phyloP scores from a whole-genome alignment of 495 filamentous ascomycete species.

The Tuber aestivum region DNA sequence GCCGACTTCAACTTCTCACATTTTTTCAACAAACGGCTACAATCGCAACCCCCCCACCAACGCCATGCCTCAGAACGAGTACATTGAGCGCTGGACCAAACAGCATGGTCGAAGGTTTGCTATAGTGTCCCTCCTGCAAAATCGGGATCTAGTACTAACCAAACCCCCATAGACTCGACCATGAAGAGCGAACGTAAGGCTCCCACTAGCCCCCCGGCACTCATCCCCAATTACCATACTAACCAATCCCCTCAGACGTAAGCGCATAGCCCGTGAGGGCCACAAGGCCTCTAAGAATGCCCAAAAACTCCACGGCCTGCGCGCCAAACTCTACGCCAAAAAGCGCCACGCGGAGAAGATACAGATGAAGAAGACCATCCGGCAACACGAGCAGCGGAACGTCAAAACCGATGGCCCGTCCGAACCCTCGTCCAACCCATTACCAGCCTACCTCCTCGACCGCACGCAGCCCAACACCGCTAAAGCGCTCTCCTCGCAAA shows the following conservation, averaged over 20 bases:
- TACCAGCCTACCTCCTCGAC: conserved; percentile 87
- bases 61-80: conserved; percentile 40
- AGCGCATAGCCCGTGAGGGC: conserved; percentile 77
- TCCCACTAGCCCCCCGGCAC: background rate
- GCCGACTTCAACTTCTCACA: background rate
- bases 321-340: conserved; percentile 91
- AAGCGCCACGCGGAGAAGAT: conserved; percentile 96
- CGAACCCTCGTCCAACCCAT: conserved; percentile 63
- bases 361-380: conserved; percentile 96
- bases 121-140: background rate
- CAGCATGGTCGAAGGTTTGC: conserved; percentile 63
- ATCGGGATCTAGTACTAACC: conserved; percentile 17
- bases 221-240: background rate
- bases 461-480: conserved; percentile 76
- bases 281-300: conserved; percentile 81
- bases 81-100: conserved; percentile 85
- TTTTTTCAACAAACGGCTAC: background rate
- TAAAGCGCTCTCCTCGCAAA: conserved; percentile 76
- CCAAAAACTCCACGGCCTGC: conserved; percentile 82
- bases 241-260: conserved; percentile 51
- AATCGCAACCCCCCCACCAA: background rate
- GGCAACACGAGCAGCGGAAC: conserved; percentile 87
- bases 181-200: conserved; percentile 66
- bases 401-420: conserved; percentile 80
- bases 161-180: conserved; percentile 55